These are phyloP conservation scores for Rhodomyrtus psidioides DNA, from an alignment of 441 rosid species.

Conservation along the genomic window DNA sequence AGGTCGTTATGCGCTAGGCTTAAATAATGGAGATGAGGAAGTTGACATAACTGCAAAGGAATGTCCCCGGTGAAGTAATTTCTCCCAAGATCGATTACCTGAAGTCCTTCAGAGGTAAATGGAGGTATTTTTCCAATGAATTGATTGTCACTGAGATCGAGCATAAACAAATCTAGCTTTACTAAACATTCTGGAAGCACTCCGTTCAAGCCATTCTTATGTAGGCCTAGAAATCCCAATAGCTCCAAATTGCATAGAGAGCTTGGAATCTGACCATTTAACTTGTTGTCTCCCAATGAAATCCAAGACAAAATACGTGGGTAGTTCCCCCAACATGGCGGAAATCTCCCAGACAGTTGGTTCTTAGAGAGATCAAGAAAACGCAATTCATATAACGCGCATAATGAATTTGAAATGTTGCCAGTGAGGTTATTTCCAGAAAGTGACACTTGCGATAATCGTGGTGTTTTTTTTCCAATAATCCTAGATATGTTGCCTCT, in stretches of 20 bases:
- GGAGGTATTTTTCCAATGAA: background rate
- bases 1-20: background rate
- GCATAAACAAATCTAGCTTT: too few relatives aligned
- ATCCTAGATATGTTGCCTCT: background rate
- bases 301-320: background rate
- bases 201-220: background rate
- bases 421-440: background rate
- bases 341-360: background rate
- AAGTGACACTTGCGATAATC: accelerated
- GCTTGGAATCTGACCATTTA: background rate
- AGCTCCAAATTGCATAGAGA: background rate
- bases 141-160: background rate
- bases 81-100: background rate
- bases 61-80: background rate
- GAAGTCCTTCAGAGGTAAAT: background rate
- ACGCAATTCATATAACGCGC: background rate
- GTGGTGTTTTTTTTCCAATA: background rate
- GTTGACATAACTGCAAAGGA: background rate
- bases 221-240: background rate
- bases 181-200: background rate
- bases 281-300: background rate
- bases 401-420: background rate
- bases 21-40: background rate
- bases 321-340: background rate
- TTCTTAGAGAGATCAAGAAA: background rate